These are phyloP conservation scores for Hericium erinaceus DNA, from an alignment of 768 basidiomycete species.

Conservation along the genomic window DNA sequence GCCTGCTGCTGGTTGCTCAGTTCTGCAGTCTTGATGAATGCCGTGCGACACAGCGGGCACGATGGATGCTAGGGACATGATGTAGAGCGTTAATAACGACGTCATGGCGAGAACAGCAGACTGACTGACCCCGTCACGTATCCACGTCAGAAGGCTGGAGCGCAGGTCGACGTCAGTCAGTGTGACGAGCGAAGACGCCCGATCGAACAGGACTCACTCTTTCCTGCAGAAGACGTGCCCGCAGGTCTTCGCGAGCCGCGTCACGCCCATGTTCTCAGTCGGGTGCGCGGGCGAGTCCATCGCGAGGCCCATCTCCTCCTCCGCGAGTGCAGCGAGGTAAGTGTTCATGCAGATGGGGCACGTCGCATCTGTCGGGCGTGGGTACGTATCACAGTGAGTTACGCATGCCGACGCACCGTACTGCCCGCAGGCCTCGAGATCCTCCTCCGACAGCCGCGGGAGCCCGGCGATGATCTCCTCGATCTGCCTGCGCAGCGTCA, in stretches of 20 bases:
- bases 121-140: slow-evolving; percentile 11
- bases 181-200: slow-evolving; percentile 1
- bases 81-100: slow-evolving; percentile 5
- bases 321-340: slow-evolving; percentile 57
- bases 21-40: slow-evolving; percentile 23
- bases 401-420: slow-evolving; percentile 26
- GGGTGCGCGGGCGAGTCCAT: slow-evolving; percentile 77
- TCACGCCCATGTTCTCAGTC: slow-evolving; percentile 61
- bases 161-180: not conserved
- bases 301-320: slow-evolving; percentile 63
- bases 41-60: slow-evolving; percentile 56
- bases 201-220: slow-evolving; percentile 43
- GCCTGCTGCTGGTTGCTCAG: not conserved
- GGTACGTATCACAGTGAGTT: not conserved
- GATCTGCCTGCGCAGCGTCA: slow-evolving; percentile 19
- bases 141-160: slow-evolving; percentile 11
- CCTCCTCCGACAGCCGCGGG: slow-evolving; percentile 41
- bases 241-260: slow-evolving; percentile 36
- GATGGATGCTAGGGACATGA: slow-evolving; percentile 41
- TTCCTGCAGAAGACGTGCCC: slow-evolving; percentile 70
- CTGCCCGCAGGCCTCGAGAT: slow-evolving; percentile 38
- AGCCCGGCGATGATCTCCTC: slow-evolving; percentile 35
- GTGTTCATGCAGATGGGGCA: slow-evolving; percentile 74
- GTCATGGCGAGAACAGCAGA: not conserved
- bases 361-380: slow-evolving; percentile 40